Evolutionary conservation across 1,284 basidiomycete genomes (phyloP).

Genomic region (Singerocomus inundabilis): DNA sequence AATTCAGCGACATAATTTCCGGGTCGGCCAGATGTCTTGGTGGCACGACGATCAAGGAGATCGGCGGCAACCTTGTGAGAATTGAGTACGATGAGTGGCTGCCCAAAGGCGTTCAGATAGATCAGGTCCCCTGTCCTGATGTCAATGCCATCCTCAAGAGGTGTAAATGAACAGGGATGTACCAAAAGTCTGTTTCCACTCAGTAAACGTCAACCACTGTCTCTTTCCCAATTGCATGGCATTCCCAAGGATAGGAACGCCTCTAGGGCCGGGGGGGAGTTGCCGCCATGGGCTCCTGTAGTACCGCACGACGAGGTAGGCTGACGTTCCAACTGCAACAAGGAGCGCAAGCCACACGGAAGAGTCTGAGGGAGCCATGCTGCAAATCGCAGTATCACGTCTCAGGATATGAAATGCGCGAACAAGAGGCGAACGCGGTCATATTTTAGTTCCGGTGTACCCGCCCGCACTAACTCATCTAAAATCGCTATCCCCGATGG

Average conservation of each 20-base stretch:
- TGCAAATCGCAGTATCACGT: not conserved
- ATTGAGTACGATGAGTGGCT: not conserved
- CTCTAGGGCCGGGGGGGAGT: not conserved
- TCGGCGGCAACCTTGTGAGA: not conserved
- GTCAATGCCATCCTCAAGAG: not conserved
- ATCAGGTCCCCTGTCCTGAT: not conserved
- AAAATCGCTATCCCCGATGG: too few species aligned
- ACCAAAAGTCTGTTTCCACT: conserved; percentile 1
- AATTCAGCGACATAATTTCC: not conserved
- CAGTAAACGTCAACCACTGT: conserved; percentile 1
- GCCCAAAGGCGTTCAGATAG: not conserved
- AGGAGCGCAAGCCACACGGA: not conserved
- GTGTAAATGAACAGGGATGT: not conserved
- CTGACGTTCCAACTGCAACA: not conserved
- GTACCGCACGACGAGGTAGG: not conserved
- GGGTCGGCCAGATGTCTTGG: not conserved
- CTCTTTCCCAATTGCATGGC: not conserved
- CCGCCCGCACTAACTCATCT: not conserved
- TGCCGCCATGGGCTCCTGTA: not conserved
- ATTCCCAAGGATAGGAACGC: conserved; percentile 1
- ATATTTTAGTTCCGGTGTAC: not conserved
- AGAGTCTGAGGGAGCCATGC: not conserved
- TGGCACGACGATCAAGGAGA: not conserved
- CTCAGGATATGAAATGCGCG: not conserved
- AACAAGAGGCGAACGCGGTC: not conserved